A percentile compares a stretch with the other conserved stretches of the same genome.
Conservation (phyloP, 805 yeast genomes). For the Yamadazyma sp. region DNA sequence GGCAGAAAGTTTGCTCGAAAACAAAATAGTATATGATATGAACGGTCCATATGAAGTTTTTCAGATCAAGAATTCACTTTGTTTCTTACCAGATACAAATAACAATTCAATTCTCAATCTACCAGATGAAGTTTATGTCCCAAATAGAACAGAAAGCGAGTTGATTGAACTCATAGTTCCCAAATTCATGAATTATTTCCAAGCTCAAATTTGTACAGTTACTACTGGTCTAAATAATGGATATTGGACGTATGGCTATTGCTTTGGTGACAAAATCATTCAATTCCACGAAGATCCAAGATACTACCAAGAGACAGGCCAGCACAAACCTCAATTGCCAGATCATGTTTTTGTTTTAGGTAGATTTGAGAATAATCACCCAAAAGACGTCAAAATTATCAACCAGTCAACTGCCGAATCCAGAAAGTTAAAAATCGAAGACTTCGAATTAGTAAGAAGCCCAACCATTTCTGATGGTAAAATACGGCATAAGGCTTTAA, state of each 20-base stretch:
- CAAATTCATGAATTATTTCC: slow-evolving; percentile 15
- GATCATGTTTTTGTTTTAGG: slow-evolving; percentile 34
- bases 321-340: slow-evolving; percentile 32
- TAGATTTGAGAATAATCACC: slow-evolving; percentile 25
- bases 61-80: slow-evolving; percentile 6
- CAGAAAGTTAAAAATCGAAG: slow-evolving; percentile 16
- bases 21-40: neutral
- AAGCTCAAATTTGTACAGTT: slow-evolving; percentile 20
- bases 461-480: slow-evolving; percentile 11
- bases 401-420: slow-evolving; percentile 21
- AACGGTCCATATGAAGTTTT: slow-evolving; percentile 10
- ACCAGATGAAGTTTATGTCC: slow-evolving; percentile 1
- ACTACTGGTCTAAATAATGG: slow-evolving; percentile 28
- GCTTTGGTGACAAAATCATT: slow-evolving; percentile 45
- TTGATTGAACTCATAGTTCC: slow-evolving; percentile 4
- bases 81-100: slow-evolving; percentile 9
- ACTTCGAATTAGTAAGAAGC: slow-evolving; percentile 25
- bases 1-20: slow-evolving; percentile 2
- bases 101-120: neutral
- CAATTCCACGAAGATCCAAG: slow-evolving; percentile 44
- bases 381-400: slow-evolving; percentile 12
- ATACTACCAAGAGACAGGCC: slow-evolving; percentile 19
- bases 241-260: slow-evolving; percentile 56
- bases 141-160: slow-evolving; percentile 3
- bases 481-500: slow-evolving; percentile 27